Percentiles rank a stretch among this genome's conserved stretches.
Evolutionary conservation across 2,329 filamentous ascomycete species (phyloP).

Genomic region (Gliomastix tumulicola): DNA sequence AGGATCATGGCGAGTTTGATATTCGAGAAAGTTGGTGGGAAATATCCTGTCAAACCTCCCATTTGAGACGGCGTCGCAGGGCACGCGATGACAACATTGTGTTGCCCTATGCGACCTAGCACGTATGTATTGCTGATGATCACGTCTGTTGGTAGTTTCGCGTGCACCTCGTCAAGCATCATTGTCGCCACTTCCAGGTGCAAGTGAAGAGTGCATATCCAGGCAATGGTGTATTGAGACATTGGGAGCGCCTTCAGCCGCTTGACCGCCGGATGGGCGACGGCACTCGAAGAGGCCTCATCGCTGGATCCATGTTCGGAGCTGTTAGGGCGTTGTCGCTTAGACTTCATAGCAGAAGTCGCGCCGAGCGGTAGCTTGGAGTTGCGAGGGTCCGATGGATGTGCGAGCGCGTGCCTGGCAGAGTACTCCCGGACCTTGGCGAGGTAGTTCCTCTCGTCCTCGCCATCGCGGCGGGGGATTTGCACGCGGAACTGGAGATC

Average conservation of each 20-base stretch:
- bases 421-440: constrained; percentile 64
- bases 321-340: too few species aligned
- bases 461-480: constrained; percentile 68
- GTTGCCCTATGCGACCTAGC: constrained; percentile 9
- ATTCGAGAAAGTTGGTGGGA: too few species aligned
- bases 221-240: constrained; percentile 34
- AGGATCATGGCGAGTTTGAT: too few species aligned
- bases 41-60: too few species aligned
- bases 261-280: too few species aligned
- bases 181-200: constrained; percentile 27
- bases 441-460: constrained; percentile 57
- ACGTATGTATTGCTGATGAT: constrained; percentile 7
- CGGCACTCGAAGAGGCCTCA: too few species aligned
- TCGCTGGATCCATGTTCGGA: too few species aligned
- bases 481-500: constrained; percentile 81
- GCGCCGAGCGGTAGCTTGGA: too few species aligned
- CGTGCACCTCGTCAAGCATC: constrained; percentile 30
- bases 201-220: constrained; percentile 30
- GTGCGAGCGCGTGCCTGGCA: constrained; percentile 21
- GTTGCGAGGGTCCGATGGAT: too few species aligned
- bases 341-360: too few species aligned
- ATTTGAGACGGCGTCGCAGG: background rate
- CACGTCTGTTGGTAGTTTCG: constrained; percentile 8
- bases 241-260: too few species aligned
- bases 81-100: constrained; percentile 12